phyloP scores from a whole-genome alignment of 2,329 filamentous ascomycete species.

The Trichophyton mentagrophytes region DNA sequence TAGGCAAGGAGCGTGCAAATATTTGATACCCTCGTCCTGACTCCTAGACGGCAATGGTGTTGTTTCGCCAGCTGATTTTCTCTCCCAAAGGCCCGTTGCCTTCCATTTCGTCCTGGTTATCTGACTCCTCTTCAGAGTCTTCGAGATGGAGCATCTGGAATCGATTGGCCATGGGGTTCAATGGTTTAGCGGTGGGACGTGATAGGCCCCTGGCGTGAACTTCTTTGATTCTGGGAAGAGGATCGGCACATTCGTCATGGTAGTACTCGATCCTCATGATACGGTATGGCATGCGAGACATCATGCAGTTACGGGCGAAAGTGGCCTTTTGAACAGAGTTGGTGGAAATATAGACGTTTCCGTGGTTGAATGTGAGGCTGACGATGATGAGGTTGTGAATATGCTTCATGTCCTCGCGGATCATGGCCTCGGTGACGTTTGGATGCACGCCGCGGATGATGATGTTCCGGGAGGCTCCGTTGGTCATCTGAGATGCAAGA shows the following conservation, averaged over 20 bases:
- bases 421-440: slow-evolving; percentile 48
- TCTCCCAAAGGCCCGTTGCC: slow-evolving; percentile 12
- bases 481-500: slow-evolving; percentile 50
- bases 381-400: slow-evolving; percentile 68
- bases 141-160: slow-evolving; percentile 49
- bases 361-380: slow-evolving; percentile 45
- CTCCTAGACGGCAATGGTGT: slow-evolving; percentile 12
- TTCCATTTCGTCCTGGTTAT: slow-evolving; percentile 17
- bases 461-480: slow-evolving; percentile 61
- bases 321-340: slow-evolving; percentile 67
- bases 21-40: background rate
- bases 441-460: slow-evolving; percentile 49
- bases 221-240: slow-evolving; percentile 34
- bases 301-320: slow-evolving; percentile 67
- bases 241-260: slow-evolving; percentile 57
- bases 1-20: background rate
- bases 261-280: slow-evolving; percentile 57
- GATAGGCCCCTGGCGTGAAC: slow-evolving; percentile 19
- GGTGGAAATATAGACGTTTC: slow-evolving; percentile 55
- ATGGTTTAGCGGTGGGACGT: slow-evolving; percentile 28
- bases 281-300: slow-evolving; percentile 54
- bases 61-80: slow-evolving; percentile 12
- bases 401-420: slow-evolving; percentile 65
- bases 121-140: slow-evolving; percentile 28
- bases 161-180: slow-evolving; percentile 41